phyloP scores from a whole-genome alignment of 768 basidiomycete species.

The Suillus decipiens region DNA sequence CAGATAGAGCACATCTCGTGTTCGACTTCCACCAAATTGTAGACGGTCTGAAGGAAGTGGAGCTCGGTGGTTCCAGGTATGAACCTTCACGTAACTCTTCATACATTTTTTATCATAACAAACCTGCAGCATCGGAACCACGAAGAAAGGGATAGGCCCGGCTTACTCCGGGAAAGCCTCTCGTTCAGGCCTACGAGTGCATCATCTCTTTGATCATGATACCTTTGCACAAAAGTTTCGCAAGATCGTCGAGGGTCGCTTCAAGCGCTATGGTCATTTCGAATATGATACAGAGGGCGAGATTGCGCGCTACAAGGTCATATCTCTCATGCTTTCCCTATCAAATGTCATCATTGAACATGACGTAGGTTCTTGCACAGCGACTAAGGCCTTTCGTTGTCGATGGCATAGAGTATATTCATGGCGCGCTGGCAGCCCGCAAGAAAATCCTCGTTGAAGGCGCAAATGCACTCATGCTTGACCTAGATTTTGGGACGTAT shows the following conservation, averaged over 20 bases:
- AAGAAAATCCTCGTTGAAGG: slow-evolving; percentile 94
- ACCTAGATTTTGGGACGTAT: slow-evolving; percentile 97
- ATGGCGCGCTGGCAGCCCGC: slow-evolving; percentile 69
- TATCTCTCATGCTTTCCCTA: neutral
- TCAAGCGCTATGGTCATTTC: slow-evolving; percentile 97
- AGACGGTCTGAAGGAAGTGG: slow-evolving; percentile 97
- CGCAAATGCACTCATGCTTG: slow-evolving; percentile 98
- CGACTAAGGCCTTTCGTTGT: slow-evolving; percentile 86
- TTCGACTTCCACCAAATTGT: slow-evolving; percentile 99
- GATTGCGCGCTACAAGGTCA: slow-evolving; percentile 87
- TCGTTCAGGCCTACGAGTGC: slow-evolving; percentile 91
- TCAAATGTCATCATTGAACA: neutral
- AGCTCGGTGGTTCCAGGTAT: slow-evolving; percentile 86
- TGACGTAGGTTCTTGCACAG: slow-evolving; percentile 70
- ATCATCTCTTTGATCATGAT: slow-evolving; percentile 89
- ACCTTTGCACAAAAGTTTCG: slow-evolving; percentile 92
- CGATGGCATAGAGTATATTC: slow-evolving; percentile 85
- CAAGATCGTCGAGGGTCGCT: slow-evolving; percentile 92
- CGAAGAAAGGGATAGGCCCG: slow-evolving; percentile 97
- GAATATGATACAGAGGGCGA: slow-evolving; percentile 99
- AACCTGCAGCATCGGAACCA: slow-evolving; percentile 84
- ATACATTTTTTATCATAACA: neutral
- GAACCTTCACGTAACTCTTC: slow-evolving; percentile 13
- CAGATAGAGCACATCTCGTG: slow-evolving; percentile 95
- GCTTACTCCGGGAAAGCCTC: slow-evolving; percentile 98